These are phyloP conservation scores for Globisporangium nodosum DNA, from an alignment of 352 stramenopile genomes.

Conservation along the genomic window DNA sequence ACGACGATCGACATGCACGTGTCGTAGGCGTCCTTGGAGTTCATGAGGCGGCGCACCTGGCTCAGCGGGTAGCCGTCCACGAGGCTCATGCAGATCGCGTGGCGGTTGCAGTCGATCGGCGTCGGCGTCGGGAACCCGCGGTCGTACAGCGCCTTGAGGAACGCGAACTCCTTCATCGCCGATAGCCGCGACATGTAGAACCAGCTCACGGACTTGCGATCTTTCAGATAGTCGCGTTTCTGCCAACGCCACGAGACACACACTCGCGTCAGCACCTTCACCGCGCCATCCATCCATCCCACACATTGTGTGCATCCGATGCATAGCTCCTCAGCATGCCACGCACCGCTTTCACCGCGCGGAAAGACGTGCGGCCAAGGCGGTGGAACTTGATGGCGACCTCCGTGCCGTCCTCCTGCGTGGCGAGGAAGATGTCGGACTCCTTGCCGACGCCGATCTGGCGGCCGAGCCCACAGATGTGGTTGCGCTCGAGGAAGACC, in stretches of 20 bases:
- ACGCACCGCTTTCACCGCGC: constrained; percentile 89
- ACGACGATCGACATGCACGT: constrained; percentile 95
- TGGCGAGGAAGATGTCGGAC: constrained; percentile 97
- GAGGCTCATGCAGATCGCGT: constrained; percentile 97
- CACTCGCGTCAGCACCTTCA: not conserved
- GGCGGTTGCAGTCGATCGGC: constrained; percentile 97
- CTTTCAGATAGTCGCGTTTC: constrained; percentile 98
- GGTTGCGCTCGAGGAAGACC: constrained; percentile 91
- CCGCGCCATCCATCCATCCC: not conserved
- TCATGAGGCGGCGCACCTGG: constrained; percentile 90
- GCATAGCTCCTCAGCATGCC: not conserved
- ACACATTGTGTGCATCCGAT: not conserved
- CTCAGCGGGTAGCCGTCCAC: constrained; percentile 95
- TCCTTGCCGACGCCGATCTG: constrained; percentile 99
- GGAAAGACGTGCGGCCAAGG: constrained; percentile 98
- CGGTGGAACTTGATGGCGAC: constrained; percentile 99
- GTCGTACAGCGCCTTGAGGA: constrained; percentile 97
- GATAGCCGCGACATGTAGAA: constrained; percentile 99
- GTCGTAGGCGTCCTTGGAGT: constrained; percentile 95
- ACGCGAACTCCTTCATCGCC: constrained; percentile 98
- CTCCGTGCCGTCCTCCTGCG: constrained; percentile 91
- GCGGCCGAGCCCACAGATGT: constrained; percentile 88
- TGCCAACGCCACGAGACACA: constrained; percentile 24
- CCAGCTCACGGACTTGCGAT: constrained; percentile 95
- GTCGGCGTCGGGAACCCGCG: constrained; percentile 96